These are phyloP conservation scores for Cercospora nicotianae DNA, from an alignment of 2,329 filamentous ascomycete genomes.

Conservation along the genomic window DNA sequence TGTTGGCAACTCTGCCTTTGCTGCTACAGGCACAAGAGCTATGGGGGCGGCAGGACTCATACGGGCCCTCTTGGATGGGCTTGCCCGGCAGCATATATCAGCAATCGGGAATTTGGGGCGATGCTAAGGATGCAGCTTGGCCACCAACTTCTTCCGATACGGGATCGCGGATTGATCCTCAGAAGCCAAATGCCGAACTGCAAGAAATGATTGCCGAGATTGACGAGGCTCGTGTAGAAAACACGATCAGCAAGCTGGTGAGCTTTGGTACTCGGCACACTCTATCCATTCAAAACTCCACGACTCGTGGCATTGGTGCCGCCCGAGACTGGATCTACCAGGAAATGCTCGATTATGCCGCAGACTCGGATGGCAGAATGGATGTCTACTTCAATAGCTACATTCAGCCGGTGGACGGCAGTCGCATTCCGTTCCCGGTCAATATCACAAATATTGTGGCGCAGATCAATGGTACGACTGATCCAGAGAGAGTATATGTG, in stretches of 20 bases:
- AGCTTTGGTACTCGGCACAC: slow-evolving; percentile 60
- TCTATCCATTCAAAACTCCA: slow-evolving; percentile 54
- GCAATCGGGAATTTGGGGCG: slow-evolving; percentile 25
- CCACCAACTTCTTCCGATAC: slow-evolving; percentile 43
- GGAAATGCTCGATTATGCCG: slow-evolving; percentile 53
- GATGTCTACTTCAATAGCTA: slow-evolving; percentile 54
- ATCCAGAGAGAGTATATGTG: slow-evolving; percentile 54
- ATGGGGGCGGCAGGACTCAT: slow-evolving; percentile 4
- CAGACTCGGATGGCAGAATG: slow-evolving; percentile 52
- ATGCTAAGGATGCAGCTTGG: slow-evolving; percentile 40
- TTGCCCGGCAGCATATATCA: slow-evolving; percentile 32
- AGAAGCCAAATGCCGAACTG: slow-evolving; percentile 45
- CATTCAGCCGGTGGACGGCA: slow-evolving; percentile 48
- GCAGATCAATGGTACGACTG: slow-evolving; percentile 52
- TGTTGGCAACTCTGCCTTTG: slow-evolving; percentile 3
- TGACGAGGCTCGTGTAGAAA: slow-evolving; percentile 49
- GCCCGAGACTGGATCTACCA: slow-evolving; percentile 58
- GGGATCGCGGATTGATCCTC: slow-evolving; percentile 39
- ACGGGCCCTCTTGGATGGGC: slow-evolving; percentile 26
- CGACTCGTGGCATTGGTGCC: slow-evolving; percentile 56
- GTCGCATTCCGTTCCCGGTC: slow-evolving; percentile 53
- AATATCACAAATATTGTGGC: slow-evolving; percentile 57
- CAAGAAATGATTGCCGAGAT: slow-evolving; percentile 44
- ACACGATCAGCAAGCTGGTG: slow-evolving; percentile 55
- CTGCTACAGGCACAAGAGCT: slow-evolving; percentile 9